Percentiles rank a stretch among this genome's conserved stretches.
phyloP scores from a whole-genome alignment of 2,329 filamentous ascomycete species.

The Colletotrichum brevisporum region DNA sequence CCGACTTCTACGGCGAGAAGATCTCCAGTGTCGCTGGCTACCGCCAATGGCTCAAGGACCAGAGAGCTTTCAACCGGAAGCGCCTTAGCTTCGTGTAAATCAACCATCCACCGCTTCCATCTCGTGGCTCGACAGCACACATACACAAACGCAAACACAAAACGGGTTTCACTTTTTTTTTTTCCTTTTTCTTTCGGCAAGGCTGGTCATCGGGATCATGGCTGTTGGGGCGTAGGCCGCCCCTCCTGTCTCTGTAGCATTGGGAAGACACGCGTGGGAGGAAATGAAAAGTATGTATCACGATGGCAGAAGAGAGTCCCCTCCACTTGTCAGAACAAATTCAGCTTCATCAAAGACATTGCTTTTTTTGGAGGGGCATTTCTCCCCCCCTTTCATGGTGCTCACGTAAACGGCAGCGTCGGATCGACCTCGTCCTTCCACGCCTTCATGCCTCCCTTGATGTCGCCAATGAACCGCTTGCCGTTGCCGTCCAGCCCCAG shows the following conservation, averaged over 20 bases:
- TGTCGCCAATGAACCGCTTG: conserved; percentile 75
- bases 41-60: conserved; percentile 96
- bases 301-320: conserved; percentile 38
- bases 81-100: conserved; percentile 73
- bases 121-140: conserved; percentile 2
- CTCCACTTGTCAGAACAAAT: conserved; percentile 46
- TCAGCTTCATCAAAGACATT: neutral
- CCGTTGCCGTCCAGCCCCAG: conserved; percentile 67
- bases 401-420: conserved; percentile 66
- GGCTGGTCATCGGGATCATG: conserved; percentile 30
- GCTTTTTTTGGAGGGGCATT: conserved; percentile 23
- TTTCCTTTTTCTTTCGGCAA: conserved; percentile 9
- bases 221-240: conserved; percentile 32
- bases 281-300: conserved; percentile 43
- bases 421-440: conserved; percentile 80
- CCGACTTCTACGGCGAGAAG: conserved; percentile 99
- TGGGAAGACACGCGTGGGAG: conserved; percentile 24
- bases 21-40: conserved; percentile 94
- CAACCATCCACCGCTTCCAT: neutral
- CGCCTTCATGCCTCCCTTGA: conserved; percentile 78
- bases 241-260: conserved; percentile 35
- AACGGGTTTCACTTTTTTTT: conserved; percentile 17
- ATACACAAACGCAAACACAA: neutral
- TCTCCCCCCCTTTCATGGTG: too few species aligned
- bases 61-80: conserved; percentile 97